Conservation (phyloP, 305 asterid genomes). For the Fraxinus nigra region DNA sequence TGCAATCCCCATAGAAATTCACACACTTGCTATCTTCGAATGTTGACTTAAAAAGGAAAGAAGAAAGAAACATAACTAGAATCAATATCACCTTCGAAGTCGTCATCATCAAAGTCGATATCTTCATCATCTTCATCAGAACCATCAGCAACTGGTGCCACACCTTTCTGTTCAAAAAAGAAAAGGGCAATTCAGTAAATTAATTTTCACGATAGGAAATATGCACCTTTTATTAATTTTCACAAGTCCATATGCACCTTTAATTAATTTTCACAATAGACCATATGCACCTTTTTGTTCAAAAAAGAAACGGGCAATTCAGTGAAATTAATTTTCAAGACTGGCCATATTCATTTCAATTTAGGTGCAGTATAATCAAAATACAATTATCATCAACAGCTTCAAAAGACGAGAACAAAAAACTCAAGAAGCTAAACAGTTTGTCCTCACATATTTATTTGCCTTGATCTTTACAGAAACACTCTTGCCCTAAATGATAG, state of each 20-base stretch:
- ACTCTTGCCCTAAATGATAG: not conserved
- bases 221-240: conserved; percentile 47
- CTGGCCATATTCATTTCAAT: not conserved
- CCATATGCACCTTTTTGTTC: conserved; percentile 55
- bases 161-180: conserved; percentile 59
- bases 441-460: not conserved
- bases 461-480: not conserved
- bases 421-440: not conserved
- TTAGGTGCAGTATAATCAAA: not conserved
- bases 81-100: conserved; percentile 63
- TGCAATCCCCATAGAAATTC: conserved; percentile 20
- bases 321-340: conserved; percentile 2
- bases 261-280: not conserved
- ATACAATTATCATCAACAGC: not conserved
- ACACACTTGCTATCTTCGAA: not conserved
- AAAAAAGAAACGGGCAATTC: conserved; percentile 5
- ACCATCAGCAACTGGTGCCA: conserved; percentile 54
- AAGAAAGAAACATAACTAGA: conserved; percentile 16
- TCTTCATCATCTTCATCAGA: conserved; percentile 79
- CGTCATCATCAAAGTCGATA: conserved; percentile 84
- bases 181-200: conserved; percentile 6
- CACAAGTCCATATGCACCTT: not conserved
- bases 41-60: not conserved
- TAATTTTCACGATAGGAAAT: not conserved
- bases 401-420: not conserved